Conservation (phyloP, 129 eudicot genomes). For the Mikania micrantha region DNA sequence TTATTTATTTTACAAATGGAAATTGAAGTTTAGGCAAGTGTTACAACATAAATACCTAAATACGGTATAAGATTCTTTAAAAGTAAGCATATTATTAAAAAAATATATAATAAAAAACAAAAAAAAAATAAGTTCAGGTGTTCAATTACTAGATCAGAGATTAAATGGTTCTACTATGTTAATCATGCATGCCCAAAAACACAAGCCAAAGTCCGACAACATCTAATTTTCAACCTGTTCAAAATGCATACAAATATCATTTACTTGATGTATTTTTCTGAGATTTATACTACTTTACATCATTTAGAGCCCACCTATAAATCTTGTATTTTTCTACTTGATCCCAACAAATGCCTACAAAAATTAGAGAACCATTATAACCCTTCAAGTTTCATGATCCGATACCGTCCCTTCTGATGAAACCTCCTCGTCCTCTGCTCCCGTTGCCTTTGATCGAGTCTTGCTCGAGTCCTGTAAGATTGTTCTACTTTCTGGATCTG, state of each 20-base stretch:
- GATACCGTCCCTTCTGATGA: conserved; percentile 63
- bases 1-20: too few relatives aligned
- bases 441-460: conserved; percentile 24
- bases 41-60: too few relatives aligned
- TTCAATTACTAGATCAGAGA: not conserved
- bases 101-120: too few relatives aligned
- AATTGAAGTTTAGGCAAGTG: too few relatives aligned
- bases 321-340: conserved; percentile 4
- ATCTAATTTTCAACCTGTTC: not conserved
- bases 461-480: conserved; percentile 24
- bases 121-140: too few relatives aligned
- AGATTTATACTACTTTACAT: not conserved
- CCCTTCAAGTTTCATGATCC: conserved; percentile 31
- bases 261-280: not conserved
- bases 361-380: conserved; percentile 5
- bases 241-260: not conserved
- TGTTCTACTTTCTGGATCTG: conserved; percentile 12
- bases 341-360: conserved; percentile 22
- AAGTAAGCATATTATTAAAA: too few relatives aligned
- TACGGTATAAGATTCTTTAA: too few relatives aligned
- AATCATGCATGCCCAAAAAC: not conserved
- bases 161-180: not conserved
- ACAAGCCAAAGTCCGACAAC: not conserved
- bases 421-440: conserved; percentile 12
- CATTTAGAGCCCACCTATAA: not conserved